Evolutionary conservation across 139 green algal genomes (phyloP).

Genomic region (Tetraselmis striata): DNA sequence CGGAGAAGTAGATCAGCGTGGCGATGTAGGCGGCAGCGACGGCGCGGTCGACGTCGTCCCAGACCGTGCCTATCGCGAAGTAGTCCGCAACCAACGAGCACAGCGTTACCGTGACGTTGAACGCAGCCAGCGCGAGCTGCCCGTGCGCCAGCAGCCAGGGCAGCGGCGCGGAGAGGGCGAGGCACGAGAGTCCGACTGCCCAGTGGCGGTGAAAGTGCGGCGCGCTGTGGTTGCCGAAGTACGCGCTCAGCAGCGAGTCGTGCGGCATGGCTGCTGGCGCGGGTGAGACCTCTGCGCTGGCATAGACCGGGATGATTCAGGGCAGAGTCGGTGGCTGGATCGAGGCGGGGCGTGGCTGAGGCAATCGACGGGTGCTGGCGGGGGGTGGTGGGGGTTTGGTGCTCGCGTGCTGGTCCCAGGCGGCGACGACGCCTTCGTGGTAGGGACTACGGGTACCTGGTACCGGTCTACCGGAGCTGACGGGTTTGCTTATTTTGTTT

Average conservation of each 20-base stretch:
- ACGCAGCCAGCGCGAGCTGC: neutral
- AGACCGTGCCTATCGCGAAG: neutral
- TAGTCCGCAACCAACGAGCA: neutral
- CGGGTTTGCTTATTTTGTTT: too few species aligned
- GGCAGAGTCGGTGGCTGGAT: too few species aligned
- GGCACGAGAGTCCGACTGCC: neutral
- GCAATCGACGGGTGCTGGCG: too few species aligned
- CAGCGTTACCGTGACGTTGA: neutral
- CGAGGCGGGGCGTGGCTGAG: too few species aligned
- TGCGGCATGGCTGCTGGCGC: too few species aligned
- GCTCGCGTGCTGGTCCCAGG: too few species aligned
- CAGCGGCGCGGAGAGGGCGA: neutral
- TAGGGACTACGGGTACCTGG: too few species aligned
- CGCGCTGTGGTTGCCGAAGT: neutral
- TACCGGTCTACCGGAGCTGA: too few species aligned
- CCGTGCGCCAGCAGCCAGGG: neutral
- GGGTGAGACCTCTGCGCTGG: too few species aligned
- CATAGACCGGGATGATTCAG: too few species aligned
- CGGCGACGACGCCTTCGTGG: too few species aligned
- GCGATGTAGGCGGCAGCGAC: neutral
- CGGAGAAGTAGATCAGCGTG: neutral
- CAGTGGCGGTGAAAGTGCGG: neutral
- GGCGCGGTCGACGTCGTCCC: neutral
- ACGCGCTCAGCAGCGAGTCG: neutral
- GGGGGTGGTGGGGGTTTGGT: too few species aligned